These are phyloP conservation scores for Leccinum truebloodii DNA, from an alignment of 768 basidiomycete genomes.

Conservation along the genomic window DNA sequence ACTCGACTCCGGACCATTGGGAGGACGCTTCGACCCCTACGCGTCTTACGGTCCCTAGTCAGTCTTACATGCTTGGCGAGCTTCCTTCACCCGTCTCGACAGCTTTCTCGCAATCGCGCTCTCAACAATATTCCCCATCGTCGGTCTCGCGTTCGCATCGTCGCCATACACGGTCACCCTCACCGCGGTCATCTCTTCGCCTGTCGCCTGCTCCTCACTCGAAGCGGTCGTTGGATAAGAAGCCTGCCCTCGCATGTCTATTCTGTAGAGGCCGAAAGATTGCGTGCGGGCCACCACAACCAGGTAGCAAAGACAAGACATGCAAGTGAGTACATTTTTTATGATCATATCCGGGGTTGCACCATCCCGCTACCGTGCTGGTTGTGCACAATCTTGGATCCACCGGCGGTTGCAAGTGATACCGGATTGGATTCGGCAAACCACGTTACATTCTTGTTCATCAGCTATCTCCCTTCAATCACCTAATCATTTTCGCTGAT, in stretches of 20 bases:
- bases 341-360: background rate
- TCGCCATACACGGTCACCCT: constrained; percentile 29
- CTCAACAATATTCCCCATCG: constrained; percentile 13
- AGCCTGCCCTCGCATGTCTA: constrained; percentile 62
- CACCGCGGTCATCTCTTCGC: constrained; percentile 21
- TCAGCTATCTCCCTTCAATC: constrained; percentile 24
- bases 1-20: constrained; percentile 23
- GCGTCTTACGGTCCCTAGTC: constrained; percentile 10
- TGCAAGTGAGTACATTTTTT: constrained; percentile 57
- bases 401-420: constrained; percentile 15
- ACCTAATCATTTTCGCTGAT: constrained; percentile 29
- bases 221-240: constrained; percentile 42
- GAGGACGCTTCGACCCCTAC: constrained; percentile 14
- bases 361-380: constrained; percentile 5
- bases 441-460: background rate
- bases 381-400: constrained; percentile 8
- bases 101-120: constrained; percentile 12
- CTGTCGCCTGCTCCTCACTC: constrained; percentile 26
- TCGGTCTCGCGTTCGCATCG: constrained; percentile 24
- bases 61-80: constrained; percentile 24
- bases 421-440: constrained; percentile 16
- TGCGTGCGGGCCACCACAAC: constrained; percentile 61
- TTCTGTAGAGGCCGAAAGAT: constrained; percentile 72
- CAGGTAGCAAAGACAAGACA: constrained; percentile 53
- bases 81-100: constrained; percentile 10